phyloP scores from a whole-genome alignment of 805 yeast species.

The Ogataea trehaloabstinens region DNA sequence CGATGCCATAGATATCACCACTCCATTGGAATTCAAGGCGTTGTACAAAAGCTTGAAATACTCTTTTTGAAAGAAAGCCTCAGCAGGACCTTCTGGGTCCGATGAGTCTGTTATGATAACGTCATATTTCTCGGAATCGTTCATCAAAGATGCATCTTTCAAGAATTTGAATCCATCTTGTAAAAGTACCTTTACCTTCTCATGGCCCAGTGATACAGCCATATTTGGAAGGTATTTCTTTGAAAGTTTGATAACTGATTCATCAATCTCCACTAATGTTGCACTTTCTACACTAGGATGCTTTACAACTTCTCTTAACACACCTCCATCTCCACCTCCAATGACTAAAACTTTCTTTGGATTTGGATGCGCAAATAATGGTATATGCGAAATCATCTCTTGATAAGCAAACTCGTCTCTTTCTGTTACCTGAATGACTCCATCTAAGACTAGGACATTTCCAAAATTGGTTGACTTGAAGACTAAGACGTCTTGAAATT shows the following conservation, averaged over 20 bases:
- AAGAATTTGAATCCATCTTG: slow-evolving; percentile 84
- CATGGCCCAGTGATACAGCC: slow-evolving; percentile 64
- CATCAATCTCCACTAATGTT: slow-evolving; percentile 87
- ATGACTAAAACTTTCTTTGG: slow-evolving; percentile 81
- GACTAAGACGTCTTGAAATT: slow-evolving; percentile 78
- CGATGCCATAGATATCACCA: slow-evolving; percentile 76
- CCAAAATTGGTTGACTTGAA: slow-evolving; percentile 78
- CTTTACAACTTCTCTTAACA: slow-evolving; percentile 81
- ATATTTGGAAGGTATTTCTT: slow-evolving; percentile 72
- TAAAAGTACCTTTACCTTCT: slow-evolving; percentile 62
- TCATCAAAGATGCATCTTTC: slow-evolving; percentile 36
- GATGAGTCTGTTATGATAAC: slow-evolving; percentile 89
- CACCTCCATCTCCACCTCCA: slow-evolving; percentile 98
- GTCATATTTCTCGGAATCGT: slow-evolving; percentile 56
- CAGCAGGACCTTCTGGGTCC: slow-evolving; percentile 95
- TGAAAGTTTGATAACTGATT: slow-evolving; percentile 70
- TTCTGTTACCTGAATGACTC: slow-evolving; percentile 88
- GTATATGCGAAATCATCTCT: slow-evolving; percentile 84
- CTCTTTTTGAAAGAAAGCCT: slow-evolving; percentile 73
- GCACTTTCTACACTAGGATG: slow-evolving; percentile 56
- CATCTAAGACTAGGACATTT: slow-evolving; percentile 85
- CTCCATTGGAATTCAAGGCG: slow-evolving; percentile 59
- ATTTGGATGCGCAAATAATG: slow-evolving; percentile 69
- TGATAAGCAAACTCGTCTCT: slow-evolving; percentile 93
- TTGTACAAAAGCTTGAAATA: slow-evolving; percentile 68